These are phyloP conservation scores for Candida cerambycidarum DNA, from an alignment of 805 yeast species.

Conservation along the genomic window DNA sequence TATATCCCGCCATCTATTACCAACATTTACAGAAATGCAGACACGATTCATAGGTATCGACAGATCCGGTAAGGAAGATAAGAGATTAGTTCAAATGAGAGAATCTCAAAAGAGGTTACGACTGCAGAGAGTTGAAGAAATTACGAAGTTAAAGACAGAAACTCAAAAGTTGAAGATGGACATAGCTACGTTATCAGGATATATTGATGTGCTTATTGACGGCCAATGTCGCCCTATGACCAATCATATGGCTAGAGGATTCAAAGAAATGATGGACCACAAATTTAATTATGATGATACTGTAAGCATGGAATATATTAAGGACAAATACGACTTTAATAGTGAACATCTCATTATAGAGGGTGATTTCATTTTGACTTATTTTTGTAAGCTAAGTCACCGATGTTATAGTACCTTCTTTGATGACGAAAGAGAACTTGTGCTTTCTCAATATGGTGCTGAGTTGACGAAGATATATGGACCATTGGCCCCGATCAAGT, in stretches of 20 bases:
- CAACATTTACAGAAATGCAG: slow-evolving; percentile 1
- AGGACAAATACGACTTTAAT: not conserved
- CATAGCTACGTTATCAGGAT: slow-evolving; percentile 13
- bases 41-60: not conserved
- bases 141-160: not conserved
- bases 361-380: slow-evolving; percentile 1
- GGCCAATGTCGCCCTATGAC: not conserved
- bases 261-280: not conserved
- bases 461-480: slow-evolving; percentile 3
- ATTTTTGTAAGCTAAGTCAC: slow-evolving; percentile 1
- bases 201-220: not conserved
- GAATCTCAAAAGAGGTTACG: not conserved
- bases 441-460: not conserved
- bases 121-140: not conserved
- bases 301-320: not conserved
- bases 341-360: not conserved
- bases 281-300: not conserved
- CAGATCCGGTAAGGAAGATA: not conserved
- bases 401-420: not conserved
- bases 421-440: not conserved
- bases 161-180: slow-evolving; percentile 1
- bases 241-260: not conserved
- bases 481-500: not conserved
- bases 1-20: too few species aligned
- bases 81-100: slow-evolving; percentile 1